Evolutionary conservation across 2,329 filamentous ascomycete genomes (phyloP).

Genomic region (Cercospora beticola): DNA sequence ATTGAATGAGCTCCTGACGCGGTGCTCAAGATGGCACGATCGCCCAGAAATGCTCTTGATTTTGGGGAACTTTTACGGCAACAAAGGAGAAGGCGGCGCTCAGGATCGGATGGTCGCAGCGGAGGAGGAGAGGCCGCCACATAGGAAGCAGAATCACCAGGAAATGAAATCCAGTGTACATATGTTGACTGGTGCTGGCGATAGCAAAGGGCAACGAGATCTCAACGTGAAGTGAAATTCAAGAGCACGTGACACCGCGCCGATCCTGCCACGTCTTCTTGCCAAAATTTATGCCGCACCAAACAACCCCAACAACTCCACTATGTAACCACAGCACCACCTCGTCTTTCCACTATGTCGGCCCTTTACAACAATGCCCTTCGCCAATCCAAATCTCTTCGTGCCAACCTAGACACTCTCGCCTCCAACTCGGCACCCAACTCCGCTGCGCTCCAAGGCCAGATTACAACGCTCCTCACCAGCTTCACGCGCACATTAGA

Average conservation of each 20-base stretch:
- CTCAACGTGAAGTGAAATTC: not conserved
- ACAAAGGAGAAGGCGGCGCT: not conserved
- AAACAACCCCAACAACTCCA: not conserved
- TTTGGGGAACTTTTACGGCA: not conserved
- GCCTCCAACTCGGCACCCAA: slow-evolving; percentile 60
- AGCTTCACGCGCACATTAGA: slow-evolving; percentile 87
- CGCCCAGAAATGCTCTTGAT: not conserved
- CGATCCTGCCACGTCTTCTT: slow-evolving; percentile 6
- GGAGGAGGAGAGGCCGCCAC: not conserved
- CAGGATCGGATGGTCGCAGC: not conserved
- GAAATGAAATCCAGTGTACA: not conserved
- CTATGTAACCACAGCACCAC: not conserved
- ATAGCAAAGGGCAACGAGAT: not conserved
- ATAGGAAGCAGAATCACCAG: not conserved
- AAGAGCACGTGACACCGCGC: not conserved
- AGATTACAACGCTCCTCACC: slow-evolving; percentile 74
- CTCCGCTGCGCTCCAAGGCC: slow-evolving; percentile 57
- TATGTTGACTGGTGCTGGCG: not conserved
- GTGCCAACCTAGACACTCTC: slow-evolving; percentile 71
- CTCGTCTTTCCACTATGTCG: slow-evolving; percentile 4
- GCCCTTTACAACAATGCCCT: slow-evolving; percentile 82
- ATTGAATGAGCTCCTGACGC: not conserved
- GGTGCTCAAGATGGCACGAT: not conserved
- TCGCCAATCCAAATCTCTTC: slow-evolving; percentile 78
- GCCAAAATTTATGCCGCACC: not conserved